phyloP scores from a whole-genome alignment of 768 basidiomycete species.

The Naematelia encephala region DNA sequence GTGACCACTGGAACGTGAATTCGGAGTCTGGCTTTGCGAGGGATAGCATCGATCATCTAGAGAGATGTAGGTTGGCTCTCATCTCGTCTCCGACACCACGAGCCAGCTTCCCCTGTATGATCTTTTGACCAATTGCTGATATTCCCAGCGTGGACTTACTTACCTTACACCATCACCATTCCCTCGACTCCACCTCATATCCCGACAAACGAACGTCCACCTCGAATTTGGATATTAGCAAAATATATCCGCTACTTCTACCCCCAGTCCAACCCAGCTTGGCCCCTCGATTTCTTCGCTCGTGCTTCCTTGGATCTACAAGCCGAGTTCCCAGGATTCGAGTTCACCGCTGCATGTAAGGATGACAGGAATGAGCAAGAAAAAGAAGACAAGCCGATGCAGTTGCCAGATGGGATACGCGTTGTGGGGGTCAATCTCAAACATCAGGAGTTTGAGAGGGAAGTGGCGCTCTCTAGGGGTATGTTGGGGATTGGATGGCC shows the following conservation, averaged over 20 bases:
- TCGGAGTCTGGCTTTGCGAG: slow-evolving; percentile 14
- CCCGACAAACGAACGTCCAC: slow-evolving; percentile 7
- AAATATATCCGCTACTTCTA: slow-evolving; percentile 24
- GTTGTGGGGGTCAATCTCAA: slow-evolving; percentile 10
- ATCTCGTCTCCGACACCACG: no score
- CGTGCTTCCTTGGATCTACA: slow-evolving; percentile 12
- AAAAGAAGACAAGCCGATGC: slow-evolving; percentile 11
- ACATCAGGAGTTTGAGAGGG: slow-evolving; percentile 14
- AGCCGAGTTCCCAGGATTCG: slow-evolving; percentile 17
- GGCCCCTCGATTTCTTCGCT: slow-evolving; percentile 15
- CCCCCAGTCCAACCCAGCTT: slow-evolving; percentile 14
- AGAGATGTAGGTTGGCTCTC: slow-evolving; percentile 17
- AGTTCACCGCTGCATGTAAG: slow-evolving; percentile 19
- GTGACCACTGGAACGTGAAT: slow-evolving; percentile 18
- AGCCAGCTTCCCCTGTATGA: background rate
- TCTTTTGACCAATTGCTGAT: background rate
- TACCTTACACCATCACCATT: slow-evolving; percentile 11
- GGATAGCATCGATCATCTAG: background rate
- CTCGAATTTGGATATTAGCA: slow-evolving; percentile 20
- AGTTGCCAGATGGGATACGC: slow-evolving; percentile 11
- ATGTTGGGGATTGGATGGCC: slow-evolving; percentile 38
- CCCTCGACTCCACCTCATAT: slow-evolving; percentile 13
- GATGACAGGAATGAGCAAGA: slow-evolving; percentile 16
- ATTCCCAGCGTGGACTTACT: slow-evolving; percentile 15
- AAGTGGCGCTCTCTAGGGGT: slow-evolving; percentile 19